Conservation (phyloP, 345 rosid species). For the Eucalyptus paniculata region DNA sequence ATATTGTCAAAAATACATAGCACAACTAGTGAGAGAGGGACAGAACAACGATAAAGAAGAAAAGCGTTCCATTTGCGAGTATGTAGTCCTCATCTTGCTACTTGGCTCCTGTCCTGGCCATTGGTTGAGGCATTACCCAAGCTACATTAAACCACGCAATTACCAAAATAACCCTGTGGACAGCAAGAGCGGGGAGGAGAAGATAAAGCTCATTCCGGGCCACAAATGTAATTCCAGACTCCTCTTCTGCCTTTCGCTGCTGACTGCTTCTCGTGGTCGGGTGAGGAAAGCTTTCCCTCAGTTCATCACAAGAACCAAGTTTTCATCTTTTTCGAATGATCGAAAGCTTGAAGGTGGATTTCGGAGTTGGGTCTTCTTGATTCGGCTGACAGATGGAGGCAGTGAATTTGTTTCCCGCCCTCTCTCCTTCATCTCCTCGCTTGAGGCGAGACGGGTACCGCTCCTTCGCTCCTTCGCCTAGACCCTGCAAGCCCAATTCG, state of each 20-base stretch:
- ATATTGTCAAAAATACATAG: neutral
- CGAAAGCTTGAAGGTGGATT: neutral
- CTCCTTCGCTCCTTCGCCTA: neutral
- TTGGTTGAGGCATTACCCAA: neutral
- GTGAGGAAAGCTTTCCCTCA: neutral
- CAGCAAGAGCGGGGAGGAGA: neutral
- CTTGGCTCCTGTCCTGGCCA: conserved; percentile 1
- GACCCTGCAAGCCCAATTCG: conserved; percentile 4
- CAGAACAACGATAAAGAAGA: neutral
- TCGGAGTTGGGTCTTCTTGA: neutral
- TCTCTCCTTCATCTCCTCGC: conserved; percentile 2
- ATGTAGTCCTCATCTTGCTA: neutral
- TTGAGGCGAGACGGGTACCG: conserved; percentile 2
- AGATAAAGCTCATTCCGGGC: neutral
- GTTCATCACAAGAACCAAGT: neutral
- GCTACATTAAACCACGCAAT: neutral
- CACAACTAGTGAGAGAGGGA: neutral
- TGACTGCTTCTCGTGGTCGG: neutral
- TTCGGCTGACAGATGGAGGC: neutral
- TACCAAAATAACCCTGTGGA: neutral
- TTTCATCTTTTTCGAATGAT: neutral
- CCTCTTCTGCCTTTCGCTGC: neutral
- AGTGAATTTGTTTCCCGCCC: neutral
- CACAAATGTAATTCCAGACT: neutral
- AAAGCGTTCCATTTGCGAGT: neutral